Evolutionary conservation across 306 rosid species (phyloP).

Genomic region (Abrus precatorius): DNA sequence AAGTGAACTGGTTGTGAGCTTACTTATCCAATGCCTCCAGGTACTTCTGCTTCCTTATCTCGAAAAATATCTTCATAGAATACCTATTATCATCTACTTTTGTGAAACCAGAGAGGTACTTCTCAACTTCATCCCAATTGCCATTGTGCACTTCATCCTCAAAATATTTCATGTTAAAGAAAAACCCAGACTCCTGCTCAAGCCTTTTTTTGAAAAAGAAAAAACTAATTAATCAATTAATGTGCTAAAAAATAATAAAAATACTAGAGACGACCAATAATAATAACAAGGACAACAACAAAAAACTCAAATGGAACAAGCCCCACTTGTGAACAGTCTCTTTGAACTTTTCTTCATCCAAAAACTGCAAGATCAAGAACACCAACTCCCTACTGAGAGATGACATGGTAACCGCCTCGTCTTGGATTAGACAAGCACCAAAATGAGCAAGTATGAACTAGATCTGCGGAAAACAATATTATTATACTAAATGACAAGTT

Average conservation of each 20-base stretch:
- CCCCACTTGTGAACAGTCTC: slow-evolving; percentile 97
- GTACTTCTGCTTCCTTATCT: slow-evolving; percentile 97
- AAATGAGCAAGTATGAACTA: slow-evolving; percentile 61
- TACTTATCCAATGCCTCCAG: slow-evolving; percentile 97
- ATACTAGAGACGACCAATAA: slow-evolving; percentile 13
- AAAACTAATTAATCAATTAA: slow-evolving; percentile 43
- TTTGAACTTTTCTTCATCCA: slow-evolving; percentile 96
- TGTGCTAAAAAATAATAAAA: slow-evolving; percentile 37
- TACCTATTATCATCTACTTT: slow-evolving; percentile 96
- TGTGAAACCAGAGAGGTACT: slow-evolving; percentile 93
- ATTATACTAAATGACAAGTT: neutral
- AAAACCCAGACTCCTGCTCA: slow-evolving; percentile 97
- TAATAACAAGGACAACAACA: neutral
- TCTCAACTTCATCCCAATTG: slow-evolving; percentile 99
- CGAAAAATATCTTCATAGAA: slow-evolving; percentile 98
- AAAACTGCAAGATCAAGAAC: slow-evolving; percentile 98
- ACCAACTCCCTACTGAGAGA: slow-evolving; percentile 97
- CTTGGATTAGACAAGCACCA: slow-evolving; percentile 54
- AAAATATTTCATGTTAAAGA: slow-evolving; percentile 94
- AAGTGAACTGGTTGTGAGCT: slow-evolving; percentile 47
- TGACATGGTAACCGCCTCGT: slow-evolving; percentile 74
- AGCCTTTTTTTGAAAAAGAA: slow-evolving; percentile 60
- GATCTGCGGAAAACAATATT: slow-evolving; percentile 66
- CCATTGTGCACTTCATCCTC: slow-evolving; percentile 98
- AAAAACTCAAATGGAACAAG: slow-evolving; percentile 39